Conservation (phyloP, 202 grass and related monocot species). For the Saccharum hybrid region DNA sequence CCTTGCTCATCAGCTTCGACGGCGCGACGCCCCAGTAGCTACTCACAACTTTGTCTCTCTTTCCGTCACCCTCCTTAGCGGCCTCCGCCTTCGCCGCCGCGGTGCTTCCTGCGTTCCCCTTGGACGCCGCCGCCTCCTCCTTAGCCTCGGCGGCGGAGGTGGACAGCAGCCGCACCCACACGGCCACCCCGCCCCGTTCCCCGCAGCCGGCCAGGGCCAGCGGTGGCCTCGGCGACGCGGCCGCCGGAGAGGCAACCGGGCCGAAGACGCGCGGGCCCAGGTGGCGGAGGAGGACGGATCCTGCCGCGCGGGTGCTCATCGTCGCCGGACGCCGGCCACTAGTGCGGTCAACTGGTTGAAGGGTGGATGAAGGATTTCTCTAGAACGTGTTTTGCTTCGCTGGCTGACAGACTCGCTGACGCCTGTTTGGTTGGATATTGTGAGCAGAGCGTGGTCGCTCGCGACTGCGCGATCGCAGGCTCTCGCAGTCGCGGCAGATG, state of each 20-base stretch:
- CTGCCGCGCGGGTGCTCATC: slow-evolving; percentile 60
- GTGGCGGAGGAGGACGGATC: slow-evolving; percentile 57
- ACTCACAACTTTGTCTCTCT: slow-evolving; percentile 32
- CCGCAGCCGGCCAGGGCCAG: slow-evolving; percentile 18
- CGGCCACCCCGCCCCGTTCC: slow-evolving; percentile 7
- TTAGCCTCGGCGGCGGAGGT: slow-evolving; percentile 47
- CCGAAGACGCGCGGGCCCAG: slow-evolving; percentile 44
- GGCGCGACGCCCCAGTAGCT: slow-evolving; percentile 80
- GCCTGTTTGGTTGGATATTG: too few relatives aligned
- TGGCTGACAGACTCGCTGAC: too few relatives aligned
- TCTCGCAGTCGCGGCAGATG: too few relatives aligned
- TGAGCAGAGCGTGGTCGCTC: background rate
- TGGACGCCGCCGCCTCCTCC: slow-evolving; percentile 39
- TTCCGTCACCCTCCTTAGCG: slow-evolving; percentile 13
- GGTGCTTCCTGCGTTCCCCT: slow-evolving; percentile 27
- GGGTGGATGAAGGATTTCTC: too few relatives aligned
- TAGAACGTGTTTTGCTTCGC: too few relatives aligned
- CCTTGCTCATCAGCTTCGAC: slow-evolving; percentile 59
- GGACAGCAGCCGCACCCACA: slow-evolving; percentile 55
- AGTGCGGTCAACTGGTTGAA: too few relatives aligned
- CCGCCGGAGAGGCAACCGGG: background rate
- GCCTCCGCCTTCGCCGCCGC: slow-evolving; percentile 43
- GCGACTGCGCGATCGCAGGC: background rate
- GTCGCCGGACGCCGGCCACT: background rate
- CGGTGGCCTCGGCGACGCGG: slow-evolving; percentile 10